Base-by-base conservation (phyloP, 306 rosid species). In the Parietaria judaica region DNA sequence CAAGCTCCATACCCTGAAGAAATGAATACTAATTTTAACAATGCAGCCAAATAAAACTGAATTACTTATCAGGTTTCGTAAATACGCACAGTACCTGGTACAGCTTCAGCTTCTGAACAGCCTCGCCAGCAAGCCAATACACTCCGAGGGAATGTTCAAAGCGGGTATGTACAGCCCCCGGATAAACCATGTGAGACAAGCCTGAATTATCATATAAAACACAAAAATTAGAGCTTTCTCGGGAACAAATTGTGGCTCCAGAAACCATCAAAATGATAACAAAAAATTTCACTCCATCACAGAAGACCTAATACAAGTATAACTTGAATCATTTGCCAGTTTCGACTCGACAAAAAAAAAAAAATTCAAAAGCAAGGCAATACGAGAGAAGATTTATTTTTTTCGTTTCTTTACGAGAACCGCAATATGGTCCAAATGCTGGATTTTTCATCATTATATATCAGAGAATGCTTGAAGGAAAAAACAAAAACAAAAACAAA, bases 81-180 rank as follows among this genome's bases (percentile, higher is more conserved):
- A 31, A 63, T 6, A 68, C 5, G 37, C n/a, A 54, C 72, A 11
- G 52, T 71, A 91, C 98, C 66, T 88, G 98, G 68, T 69, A 79
- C 62, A 10, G 66, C 47, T 72, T 83, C 12, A 91, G 90, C 84
- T 75, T 82, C 60, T 91, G 88, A 58, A 88, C 77, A 61, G 81
- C 72, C 78, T 83, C 96, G 50, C 89, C 82, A 14, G 98, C 95
- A 66, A 91, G 84, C 85, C 89, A 92, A 72, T 86, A 88, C 78
- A 92, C 98, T 37, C 95, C 98, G 72, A 92, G 89, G 4, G 98
- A 92, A 77, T 92, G 98, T 78, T 88, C 95, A 62, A 92, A 92
- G 70, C 98, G 80, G 56, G 96, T 81, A 77, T 92, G 98, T 41
- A 86, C 80, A 51, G 96, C 96, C 61, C 94, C 98, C 3, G 98